Evolutionary conservation across 2,329 filamentous ascomycete genomes (phyloP).

Genomic region (Claviceps africana): DNA sequence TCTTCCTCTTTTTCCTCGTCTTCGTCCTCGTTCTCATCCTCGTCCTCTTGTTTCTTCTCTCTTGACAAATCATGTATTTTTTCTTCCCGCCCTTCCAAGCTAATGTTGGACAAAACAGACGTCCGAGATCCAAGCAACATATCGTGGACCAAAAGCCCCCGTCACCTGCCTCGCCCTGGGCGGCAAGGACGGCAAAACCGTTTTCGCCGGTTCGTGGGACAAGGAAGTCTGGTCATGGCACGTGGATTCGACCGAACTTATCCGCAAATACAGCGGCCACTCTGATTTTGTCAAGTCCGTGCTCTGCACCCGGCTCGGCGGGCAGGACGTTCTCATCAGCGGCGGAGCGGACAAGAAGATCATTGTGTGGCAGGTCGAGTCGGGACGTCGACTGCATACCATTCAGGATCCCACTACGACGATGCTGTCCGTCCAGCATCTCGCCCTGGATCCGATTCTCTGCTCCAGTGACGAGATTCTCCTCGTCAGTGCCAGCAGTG

Average conservation of each 20-base stretch:
- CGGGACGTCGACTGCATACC: conserved; percentile 55
- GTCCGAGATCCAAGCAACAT: conserved; percentile 28
- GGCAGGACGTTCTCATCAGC: conserved; percentile 52
- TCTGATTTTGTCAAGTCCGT: conserved; percentile 84
- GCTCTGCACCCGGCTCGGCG: conserved; percentile 44
- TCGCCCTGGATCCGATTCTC: conserved; percentile 58
- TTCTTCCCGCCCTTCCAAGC: background rate
- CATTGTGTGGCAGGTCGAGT: conserved; percentile 66
- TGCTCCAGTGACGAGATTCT: conserved; percentile 35
- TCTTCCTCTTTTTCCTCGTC: background rate
- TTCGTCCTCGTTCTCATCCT: no score
- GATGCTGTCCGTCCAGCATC: conserved; percentile 67
- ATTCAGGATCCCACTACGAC: conserved; percentile 58
- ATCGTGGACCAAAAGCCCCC: conserved; percentile 64
- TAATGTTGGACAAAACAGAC: conserved; percentile 12
- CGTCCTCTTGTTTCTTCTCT: background rate
- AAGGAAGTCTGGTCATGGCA: conserved; percentile 83
- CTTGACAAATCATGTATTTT: background rate
- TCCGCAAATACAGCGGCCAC: conserved; percentile 59
- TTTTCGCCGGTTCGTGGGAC: conserved; percentile 92
- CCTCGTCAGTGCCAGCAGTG: conserved; percentile 68
- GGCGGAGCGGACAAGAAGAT: conserved; percentile 69
- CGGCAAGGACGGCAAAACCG: conserved; percentile 36
- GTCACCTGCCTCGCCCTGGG: conserved; percentile 63
- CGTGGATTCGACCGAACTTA: conserved; percentile 37